Conservation (phyloP, 768 basidiomycete species). For the Pleurotus platypus region DNA sequence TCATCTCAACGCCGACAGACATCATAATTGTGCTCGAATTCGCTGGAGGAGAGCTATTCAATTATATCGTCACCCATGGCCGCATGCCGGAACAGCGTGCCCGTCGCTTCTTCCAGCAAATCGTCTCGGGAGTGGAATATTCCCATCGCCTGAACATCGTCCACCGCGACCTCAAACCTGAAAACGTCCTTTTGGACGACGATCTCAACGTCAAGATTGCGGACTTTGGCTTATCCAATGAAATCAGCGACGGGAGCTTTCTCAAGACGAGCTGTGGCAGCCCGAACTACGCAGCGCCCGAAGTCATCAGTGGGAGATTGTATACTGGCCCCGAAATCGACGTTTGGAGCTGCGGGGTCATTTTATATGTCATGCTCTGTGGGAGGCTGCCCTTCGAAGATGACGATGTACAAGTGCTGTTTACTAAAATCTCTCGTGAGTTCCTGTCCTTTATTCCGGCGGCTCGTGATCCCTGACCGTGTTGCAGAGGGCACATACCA, state of each 20-base stretch:
- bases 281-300: slow-evolving; percentile 98
- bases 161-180: slow-evolving; percentile 96
- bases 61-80: slow-evolving; percentile 95
- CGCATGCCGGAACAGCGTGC: slow-evolving; percentile 86
- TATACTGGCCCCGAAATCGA: slow-evolving; percentile 99
- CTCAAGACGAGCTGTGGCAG: slow-evolving; percentile 96
- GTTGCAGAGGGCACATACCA: slow-evolving; percentile 78
- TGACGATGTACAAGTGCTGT: slow-evolving; percentile 88
- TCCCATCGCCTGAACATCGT: slow-evolving; percentile 96
- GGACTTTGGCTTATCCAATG: slow-evolving; percentile 97
- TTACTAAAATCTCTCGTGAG: slow-evolving; percentile 91
- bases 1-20: slow-evolving; percentile 90
- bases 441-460: not conserved
- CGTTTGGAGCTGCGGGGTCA: slow-evolving; percentile 99
- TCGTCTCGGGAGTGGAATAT: slow-evolving; percentile 96
- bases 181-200: slow-evolving; percentile 87
- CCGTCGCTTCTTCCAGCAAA: slow-evolving; percentile 95
- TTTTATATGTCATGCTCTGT: slow-evolving; percentile 96
- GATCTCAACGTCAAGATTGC: slow-evolving; percentile 94
- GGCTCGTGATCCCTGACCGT: slow-evolving; percentile 9
- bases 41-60: slow-evolving; percentile 95
- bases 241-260: slow-evolving; percentile 96
- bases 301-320: slow-evolving; percentile 91
- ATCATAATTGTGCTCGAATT: slow-evolving; percentile 99
- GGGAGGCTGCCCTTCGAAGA: slow-evolving; percentile 97